phyloP scores from a whole-genome alignment of 345 rosid species.

The Syzygium aqueum region DNA sequence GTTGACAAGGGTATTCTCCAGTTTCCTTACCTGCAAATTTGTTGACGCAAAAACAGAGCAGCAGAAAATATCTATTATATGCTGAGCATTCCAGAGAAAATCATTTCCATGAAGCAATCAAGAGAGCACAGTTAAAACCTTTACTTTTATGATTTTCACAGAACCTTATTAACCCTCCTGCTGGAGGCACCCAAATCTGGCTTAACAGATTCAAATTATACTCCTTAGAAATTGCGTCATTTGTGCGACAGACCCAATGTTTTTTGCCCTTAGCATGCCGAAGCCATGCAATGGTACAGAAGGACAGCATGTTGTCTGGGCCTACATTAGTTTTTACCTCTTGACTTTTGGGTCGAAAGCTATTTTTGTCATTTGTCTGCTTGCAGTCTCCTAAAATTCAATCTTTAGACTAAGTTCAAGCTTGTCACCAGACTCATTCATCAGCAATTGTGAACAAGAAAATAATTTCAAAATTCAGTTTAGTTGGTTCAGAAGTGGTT shows the following conservation, averaged over 20 bases:
- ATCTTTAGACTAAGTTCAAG: background rate
- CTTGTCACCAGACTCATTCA: background rate
- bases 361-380: background rate
- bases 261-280: background rate
- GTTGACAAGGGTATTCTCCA: conserved; percentile 51
- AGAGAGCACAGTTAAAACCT: background rate
- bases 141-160: background rate
- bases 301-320: background rate
- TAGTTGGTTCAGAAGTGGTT: background rate
- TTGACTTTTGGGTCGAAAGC: background rate
- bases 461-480: background rate
- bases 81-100: background rate
- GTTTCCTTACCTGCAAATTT: conserved; percentile 71
- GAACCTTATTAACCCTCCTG: background rate
- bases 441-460: background rate
- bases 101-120: background rate
- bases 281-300: background rate
- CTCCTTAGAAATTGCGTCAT: background rate
- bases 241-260: background rate
- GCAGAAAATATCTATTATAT: background rate
- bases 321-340: background rate
- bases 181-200: background rate
- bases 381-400: background rate
- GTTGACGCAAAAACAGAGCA: background rate
- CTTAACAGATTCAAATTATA: background rate